phyloP scores from a whole-genome alignment of 805 yeast genomes.

The Cyberlindnera sargentensis region DNA sequence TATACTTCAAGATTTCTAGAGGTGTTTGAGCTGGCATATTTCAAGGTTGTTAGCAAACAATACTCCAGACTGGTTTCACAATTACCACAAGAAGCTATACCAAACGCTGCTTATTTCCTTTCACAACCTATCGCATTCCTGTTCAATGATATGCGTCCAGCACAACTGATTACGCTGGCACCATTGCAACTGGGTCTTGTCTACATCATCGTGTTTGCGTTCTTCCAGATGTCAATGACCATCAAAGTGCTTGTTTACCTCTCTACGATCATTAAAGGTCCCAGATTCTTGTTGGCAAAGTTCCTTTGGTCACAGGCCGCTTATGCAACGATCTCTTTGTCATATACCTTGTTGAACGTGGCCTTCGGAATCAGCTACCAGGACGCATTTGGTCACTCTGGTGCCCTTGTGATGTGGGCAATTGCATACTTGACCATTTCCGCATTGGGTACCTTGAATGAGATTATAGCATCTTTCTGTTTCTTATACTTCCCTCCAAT shows the following conservation, averaged over 20 bases:
- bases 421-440: conserved; percentile 45
- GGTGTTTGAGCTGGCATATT: conserved; percentile 20
- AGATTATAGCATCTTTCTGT: conserved; percentile 44
- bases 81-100: conserved; percentile 28
- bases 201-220: conserved; percentile 60
- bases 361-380: conserved; percentile 59
- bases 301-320: conserved; percentile 40
- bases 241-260: conserved; percentile 38
- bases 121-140: conserved; percentile 13
- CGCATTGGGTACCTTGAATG: conserved; percentile 64
- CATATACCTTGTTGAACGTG: conserved; percentile 50
- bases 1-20: conserved; percentile 42
- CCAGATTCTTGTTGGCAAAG: conserved; percentile 35
- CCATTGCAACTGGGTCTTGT: conserved; percentile 71
- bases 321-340: conserved; percentile 50
- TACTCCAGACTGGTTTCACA: conserved; percentile 10
- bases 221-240: conserved; percentile 61
- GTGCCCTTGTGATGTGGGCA: conserved; percentile 71
- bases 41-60: conserved; percentile 21
- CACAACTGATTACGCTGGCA: conserved; percentile 44
- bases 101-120: conserved; percentile 9
- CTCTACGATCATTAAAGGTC: conserved; percentile 30
- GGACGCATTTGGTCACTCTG: conserved; percentile 53
- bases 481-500: conserved; percentile 51
- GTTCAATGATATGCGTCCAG: conserved; percentile 41